Evolutionary conservation across 768 basidiomycete species (phyloP).

Genomic region (Lactarius hatsudake): DNA sequence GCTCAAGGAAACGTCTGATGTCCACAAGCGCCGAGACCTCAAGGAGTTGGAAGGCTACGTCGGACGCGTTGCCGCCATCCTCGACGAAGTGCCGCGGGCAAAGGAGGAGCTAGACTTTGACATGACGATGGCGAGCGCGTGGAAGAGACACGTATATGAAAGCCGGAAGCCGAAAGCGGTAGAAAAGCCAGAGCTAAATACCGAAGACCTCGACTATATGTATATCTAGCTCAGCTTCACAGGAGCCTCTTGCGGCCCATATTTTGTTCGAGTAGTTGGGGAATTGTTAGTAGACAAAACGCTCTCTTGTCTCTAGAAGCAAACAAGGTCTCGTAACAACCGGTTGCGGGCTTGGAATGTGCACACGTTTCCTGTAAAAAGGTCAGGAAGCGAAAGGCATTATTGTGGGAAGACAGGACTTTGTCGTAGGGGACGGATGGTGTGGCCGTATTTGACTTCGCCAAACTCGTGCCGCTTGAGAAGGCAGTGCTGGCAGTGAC

Average conservation of each 20-base stretch:
- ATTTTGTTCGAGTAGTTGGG: neutral
- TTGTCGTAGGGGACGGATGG: too few species aligned
- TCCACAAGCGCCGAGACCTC: constrained; percentile 15
- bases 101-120: constrained; percentile 17
- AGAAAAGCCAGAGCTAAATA: constrained; percentile 19
- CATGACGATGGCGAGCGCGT: constrained; percentile 6
- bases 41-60: constrained; percentile 2
- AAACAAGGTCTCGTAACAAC: too few species aligned
- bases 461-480: too few species aligned
- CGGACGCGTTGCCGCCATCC: neutral
- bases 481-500: too few species aligned
- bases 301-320: neutral
- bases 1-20: constrained; percentile 1
- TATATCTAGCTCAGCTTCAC: neutral
- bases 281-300: neutral
- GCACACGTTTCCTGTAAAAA: too few species aligned
- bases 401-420: too few species aligned
- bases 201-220: constrained; percentile 9
- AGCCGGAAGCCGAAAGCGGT: constrained; percentile 8
- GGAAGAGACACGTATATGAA: constrained; percentile 13
- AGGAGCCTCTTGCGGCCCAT: neutral
- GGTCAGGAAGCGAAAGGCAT: too few species aligned
- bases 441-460: too few species aligned
- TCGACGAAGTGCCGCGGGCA: constrained; percentile 8
- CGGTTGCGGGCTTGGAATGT: too few species aligned